Percentiles rank a stretch among this genome's conserved stretches.
Evolutionary conservation across 495 filamentous ascomycete genomes (phyloP).

Genomic region (Podospora comata): DNA sequence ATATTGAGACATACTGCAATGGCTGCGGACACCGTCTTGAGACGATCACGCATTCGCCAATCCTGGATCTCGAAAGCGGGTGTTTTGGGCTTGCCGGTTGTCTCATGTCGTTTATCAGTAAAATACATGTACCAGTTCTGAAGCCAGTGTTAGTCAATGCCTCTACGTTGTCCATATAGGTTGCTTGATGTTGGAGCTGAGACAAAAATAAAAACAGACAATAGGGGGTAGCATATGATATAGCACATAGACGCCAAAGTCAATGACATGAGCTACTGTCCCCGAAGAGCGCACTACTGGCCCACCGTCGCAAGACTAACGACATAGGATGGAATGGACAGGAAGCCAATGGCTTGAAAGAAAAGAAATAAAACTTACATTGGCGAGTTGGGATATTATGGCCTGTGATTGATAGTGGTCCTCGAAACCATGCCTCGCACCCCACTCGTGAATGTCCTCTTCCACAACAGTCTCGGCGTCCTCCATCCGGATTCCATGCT

Average conservation of each 20-base stretch:
- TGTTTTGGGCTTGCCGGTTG: conserved; percentile 81
- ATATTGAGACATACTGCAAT: conserved; percentile 95
- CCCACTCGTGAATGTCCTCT: conserved; percentile 47
- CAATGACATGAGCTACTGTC: background rate
- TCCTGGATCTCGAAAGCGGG: conserved; percentile 65
- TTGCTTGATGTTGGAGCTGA: background rate
- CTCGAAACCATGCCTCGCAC: conserved; percentile 64
- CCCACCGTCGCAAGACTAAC: background rate
- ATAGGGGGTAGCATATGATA: no score
- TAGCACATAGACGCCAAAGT: background rate
- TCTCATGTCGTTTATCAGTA: conserved; percentile 95
- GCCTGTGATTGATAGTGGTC: conserved; percentile 67
- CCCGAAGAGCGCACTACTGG: background rate
- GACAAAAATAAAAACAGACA: background rate
- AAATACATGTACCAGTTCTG: conserved; percentile 99
- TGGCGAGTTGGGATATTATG: conserved; percentile 55
- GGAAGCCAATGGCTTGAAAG: background rate
- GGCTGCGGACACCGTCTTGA: conserved; percentile 95
- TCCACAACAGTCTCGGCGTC: conserved; percentile 31
- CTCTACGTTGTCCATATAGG: background rate
- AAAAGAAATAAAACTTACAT: conserved; percentile 42
- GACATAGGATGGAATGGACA: background rate
- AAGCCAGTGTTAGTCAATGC: background rate
- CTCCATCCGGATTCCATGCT: conserved; percentile 55
- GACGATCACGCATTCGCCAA: conserved; percentile 93